Percentiles rank a stretch among this genome's conserved stretches.
Evolutionary conservation across 2,329 filamentous ascomycete species (phyloP).

Genomic region (Geosmithia putterillii): DNA sequence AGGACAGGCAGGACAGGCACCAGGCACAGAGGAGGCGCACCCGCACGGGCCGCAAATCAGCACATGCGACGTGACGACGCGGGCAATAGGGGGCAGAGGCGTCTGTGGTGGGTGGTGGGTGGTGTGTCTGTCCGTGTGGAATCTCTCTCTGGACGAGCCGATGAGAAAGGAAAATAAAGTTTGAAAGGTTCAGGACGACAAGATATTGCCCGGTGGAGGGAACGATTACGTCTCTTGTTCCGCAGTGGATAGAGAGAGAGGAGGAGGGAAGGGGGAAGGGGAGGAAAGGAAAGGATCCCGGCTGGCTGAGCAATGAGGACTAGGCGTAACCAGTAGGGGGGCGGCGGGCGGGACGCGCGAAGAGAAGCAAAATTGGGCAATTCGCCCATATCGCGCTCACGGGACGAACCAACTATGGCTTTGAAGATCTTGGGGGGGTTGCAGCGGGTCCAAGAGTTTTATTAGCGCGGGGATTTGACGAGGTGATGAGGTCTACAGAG

Average conservation of each 20-base stretch:
- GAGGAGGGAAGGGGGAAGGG: background rate
- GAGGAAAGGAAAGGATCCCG: background rate
- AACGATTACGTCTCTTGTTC: no score
- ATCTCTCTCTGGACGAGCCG: no score
- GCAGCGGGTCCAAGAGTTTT: background rate
- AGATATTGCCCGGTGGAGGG: no score
- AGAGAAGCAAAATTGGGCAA: background rate
- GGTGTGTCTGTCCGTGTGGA: background rate
- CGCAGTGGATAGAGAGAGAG: background rate
- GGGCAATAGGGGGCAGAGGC: background rate
- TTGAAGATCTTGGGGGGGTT: background rate
- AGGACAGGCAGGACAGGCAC: no score
- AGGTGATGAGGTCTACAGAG: background rate
- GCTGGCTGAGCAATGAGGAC: no score
- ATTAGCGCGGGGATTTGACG: background rate
- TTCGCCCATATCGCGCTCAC: background rate
- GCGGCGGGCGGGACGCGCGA: no score
- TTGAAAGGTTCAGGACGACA: background rate
- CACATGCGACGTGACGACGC: background rate
- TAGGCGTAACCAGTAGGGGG: no score
- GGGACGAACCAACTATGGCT: background rate
- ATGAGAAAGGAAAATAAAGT: background rate
- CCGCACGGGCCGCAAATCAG: background rate
- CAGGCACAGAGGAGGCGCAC: background rate
- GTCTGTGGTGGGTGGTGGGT: background rate